Evolutionary conservation across 2,329 filamentous ascomycete genomes (phyloP).

Genomic region (Hypoxylon sp.): DNA sequence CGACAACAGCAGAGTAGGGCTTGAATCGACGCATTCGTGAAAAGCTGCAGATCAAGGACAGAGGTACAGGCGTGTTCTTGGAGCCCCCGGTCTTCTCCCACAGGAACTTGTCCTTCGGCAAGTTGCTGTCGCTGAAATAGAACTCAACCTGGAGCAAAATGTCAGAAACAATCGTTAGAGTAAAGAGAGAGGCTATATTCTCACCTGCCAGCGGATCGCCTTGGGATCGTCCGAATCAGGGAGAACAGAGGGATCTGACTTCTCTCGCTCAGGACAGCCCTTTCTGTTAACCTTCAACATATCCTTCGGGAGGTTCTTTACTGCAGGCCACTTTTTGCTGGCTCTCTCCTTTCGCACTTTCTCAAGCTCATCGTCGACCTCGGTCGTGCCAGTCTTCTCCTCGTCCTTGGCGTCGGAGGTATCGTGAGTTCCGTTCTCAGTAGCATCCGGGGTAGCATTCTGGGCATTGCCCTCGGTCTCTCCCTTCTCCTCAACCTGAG

Average conservation of each 20-base stretch:
- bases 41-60: conserved; percentile 86
- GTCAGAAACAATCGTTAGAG: conserved; percentile 11
- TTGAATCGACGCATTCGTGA: conserved; percentile 97
- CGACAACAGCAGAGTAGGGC: conserved; percentile 85
- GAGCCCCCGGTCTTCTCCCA: conserved; percentile 82
- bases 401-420: conserved; percentile 10
- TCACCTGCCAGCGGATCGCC: conserved; percentile 87
- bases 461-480: conserved; percentile 12
- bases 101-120: conserved; percentile 90
- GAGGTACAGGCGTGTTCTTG: conserved; percentile 83
- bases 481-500: conserved; percentile 29
- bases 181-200: conserved; percentile 33
- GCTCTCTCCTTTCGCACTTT: conserved; percentile 49
- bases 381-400: conserved; percentile 31
- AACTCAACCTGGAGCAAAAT: conserved; percentile 62
- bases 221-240: conserved; percentile 82
- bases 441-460: conserved; percentile 9
- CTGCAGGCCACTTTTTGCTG: conserved; percentile 33
- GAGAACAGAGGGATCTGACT: conserved; percentile 77
- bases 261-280: conserved; percentile 68
- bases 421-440: background rate
- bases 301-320: conserved; percentile 46
- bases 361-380: conserved; percentile 47
- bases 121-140: conserved; percentile 67
- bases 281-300: conserved; percentile 64